phyloP scores from a whole-genome alignment of 2,329 filamentous ascomycete species.

The Whalleya microplaca region DNA sequence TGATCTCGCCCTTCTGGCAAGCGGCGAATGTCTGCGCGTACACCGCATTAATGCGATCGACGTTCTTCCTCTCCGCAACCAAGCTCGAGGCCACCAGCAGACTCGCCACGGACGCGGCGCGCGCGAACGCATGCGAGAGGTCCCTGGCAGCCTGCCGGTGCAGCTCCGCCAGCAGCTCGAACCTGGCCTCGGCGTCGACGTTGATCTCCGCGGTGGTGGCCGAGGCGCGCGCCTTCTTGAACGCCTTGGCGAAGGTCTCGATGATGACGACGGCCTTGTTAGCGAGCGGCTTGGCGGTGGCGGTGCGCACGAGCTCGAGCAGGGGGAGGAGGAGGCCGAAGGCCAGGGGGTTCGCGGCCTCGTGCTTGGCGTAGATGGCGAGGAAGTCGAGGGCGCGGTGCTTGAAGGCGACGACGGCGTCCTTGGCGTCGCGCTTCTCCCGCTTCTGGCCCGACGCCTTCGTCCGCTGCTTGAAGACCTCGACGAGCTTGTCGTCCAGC shows the following conservation, averaged over 20 bases:
- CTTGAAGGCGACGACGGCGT: constrained; percentile 93
- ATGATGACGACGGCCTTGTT: constrained; percentile 76
- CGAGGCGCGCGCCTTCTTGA: constrained; percentile 61
- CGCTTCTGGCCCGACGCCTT: constrained; percentile 75
- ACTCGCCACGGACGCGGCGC: constrained; percentile 74
- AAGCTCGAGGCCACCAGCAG: constrained; percentile 68
- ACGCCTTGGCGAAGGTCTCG: constrained; percentile 68
- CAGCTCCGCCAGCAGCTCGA: constrained; percentile 65
- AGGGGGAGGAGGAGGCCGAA: constrained; percentile 76
- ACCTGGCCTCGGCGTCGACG: constrained; percentile 50
- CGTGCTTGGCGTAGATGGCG: constrained; percentile 80
- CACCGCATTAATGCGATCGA: constrained; percentile 62
- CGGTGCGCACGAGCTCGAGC: constrained; percentile 75
- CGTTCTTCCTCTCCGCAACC: constrained; percentile 56
- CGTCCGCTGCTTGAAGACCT: constrained; percentile 80
- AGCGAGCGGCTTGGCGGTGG: constrained; percentile 73
- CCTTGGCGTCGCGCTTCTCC: constrained; percentile 84
- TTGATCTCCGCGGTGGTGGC: constrained; percentile 49
- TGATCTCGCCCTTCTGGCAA: constrained; percentile 62
- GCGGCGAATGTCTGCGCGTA: constrained; percentile 65
- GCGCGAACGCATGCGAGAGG: constrained; percentile 70
- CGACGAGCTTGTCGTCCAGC: constrained; percentile 79
- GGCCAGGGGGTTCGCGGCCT: constrained; percentile 68
- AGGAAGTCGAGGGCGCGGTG: constrained; percentile 88
- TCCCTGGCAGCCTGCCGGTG: constrained; percentile 70